These are phyloP conservation scores for Acanthamoeba royreba DNA, from an alignment of 208 protist species.

Conservation along the genomic window DNA sequence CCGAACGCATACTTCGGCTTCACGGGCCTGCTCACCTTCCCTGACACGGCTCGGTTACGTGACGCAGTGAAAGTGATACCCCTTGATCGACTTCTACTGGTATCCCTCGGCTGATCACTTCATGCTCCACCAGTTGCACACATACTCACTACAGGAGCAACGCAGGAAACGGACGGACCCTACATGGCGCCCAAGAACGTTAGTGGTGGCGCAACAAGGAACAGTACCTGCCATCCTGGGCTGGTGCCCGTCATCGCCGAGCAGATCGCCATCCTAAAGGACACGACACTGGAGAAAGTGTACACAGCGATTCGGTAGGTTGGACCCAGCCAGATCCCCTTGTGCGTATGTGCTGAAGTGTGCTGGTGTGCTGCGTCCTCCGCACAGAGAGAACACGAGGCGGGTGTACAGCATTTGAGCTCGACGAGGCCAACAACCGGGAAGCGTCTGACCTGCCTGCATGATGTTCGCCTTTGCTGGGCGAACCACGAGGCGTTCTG, in stretches of 20 bases:
- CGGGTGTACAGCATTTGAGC: not conserved
- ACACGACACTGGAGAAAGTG: not conserved
- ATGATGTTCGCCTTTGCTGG: too few relatives aligned
- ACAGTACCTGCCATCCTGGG: not conserved
- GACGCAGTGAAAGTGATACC: conserved; percentile 64
- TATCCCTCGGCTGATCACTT: not conserved
- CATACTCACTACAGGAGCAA: not conserved
- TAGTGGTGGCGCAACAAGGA: not conserved
- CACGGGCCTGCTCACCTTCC: conserved; percentile 81
- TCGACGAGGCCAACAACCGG: not conserved
- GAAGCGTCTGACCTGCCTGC: too few relatives aligned
- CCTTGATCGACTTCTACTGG: conserved; percentile 73
- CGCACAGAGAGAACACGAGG: not conserved
- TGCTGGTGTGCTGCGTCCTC: not conserved
- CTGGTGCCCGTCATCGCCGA: not conserved
- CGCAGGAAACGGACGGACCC: conserved; percentile 79
- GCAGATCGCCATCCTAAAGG: not conserved
- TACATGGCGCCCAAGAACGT: conserved; percentile 80
- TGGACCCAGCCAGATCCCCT: not conserved
- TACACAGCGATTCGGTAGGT: not conserved
- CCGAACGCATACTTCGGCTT: conserved; percentile 79
- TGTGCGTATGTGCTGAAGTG: not conserved
- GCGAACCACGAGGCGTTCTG: too few relatives aligned
- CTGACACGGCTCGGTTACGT: not conserved
- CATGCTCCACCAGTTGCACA: not conserved